Evolutionary conservation across 768 basidiomycete species (phyloP), one percentile per base, ranked within the genome.

Genomic region (Kwoniella newhampshirensis): DNA sequence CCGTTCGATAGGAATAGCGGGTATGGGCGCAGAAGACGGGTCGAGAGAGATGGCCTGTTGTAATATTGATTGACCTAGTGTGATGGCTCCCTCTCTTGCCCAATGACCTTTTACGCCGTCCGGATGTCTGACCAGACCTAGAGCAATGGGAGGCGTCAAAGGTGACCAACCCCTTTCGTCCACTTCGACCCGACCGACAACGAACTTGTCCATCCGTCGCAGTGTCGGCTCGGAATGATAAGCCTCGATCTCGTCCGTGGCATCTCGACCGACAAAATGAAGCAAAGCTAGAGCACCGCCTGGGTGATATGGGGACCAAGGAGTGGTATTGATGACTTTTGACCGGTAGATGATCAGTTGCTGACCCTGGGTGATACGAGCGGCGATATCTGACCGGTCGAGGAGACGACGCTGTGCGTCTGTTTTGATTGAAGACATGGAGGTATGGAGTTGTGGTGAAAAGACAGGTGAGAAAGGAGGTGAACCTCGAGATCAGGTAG

Each of bases 181-280:
- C 15, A 63, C 13, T 54, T 85, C 80, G 25, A 94, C 85, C 21
- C 79, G 80, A 23, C 87, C 93, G 21, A 92, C 79, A 50, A 83
- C 81, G 71, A 86, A 94, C 12, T 80, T 80, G 18, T 80, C 75
- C 62, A 92, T 81, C 54, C 82, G 79, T 9, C 78, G 76, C 46
- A 78, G 46, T 81, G 69, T 84, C 43, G 81, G 76, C 35, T 83
- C 81, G 6, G 81, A 80, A 73, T 99, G 96, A 78, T 88, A 97
- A 20, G 91, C 94, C 60, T 89, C 84, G 30, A 98, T 88, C 76
- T 99, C 96, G 78, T 94, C 88, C 0, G 89, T 84, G 0, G 94
- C 93, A 73, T 99, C 93, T 53, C 94, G 83, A 2, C 94, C 96
- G 39, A 97, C 85, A 68, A 92, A 97, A 78, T 99, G 96, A 23